phyloP scores from a whole-genome alignment of 805 yeast species.

The Wickerhamomyces xylosicus region DNA sequence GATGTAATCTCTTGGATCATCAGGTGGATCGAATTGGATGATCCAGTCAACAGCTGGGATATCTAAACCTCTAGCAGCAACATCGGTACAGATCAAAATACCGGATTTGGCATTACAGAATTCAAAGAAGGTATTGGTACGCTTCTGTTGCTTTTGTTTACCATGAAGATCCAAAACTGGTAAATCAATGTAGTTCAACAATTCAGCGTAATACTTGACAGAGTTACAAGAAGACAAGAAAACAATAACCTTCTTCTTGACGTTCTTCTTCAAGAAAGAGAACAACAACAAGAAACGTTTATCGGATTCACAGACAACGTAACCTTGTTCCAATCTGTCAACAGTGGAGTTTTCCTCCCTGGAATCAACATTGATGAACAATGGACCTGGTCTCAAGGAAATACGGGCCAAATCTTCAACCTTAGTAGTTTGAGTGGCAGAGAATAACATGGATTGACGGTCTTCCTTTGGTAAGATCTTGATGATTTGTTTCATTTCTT shows the following conservation, averaged over 20 bases:
- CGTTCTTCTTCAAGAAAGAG: conserved; percentile 87
- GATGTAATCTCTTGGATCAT: conserved; percentile 98
- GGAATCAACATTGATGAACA: conserved; percentile 86
- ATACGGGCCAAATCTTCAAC: conserved; percentile 97
- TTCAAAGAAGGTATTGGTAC: conserved; percentile 97
- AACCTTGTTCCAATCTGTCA: conserved; percentile 96
- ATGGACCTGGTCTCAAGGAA: conserved; percentile 87
- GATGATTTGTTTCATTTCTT: conserved; percentile 96
- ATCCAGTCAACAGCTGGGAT: conserved; percentile 99
- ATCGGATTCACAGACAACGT: conserved; percentile 95
- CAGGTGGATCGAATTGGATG: conserved; percentile 98
- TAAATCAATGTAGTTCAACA: conserved; percentile 88
- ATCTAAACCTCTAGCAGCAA: conserved; percentile 98
- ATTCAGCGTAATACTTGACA: conserved; percentile 92
- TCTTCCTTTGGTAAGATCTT: conserved; percentile 86
- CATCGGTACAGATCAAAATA: conserved; percentile 90
- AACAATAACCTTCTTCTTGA: conserved; percentile 87
- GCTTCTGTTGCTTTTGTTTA: conserved; percentile 95
- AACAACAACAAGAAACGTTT: conserved; percentile 83
- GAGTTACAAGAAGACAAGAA: conserved; percentile 94
- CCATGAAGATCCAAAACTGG: conserved; percentile 97
- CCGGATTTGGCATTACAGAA: conserved; percentile 97
- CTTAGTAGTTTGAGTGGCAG: conserved; percentile 99
- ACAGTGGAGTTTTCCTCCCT: conserved; percentile 83
- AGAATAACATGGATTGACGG: conserved; percentile 93